A percentile compares a stretch with the other conserved stretches of the same genome.
Evolutionary conservation across 108 stramenopile species (phyloP).

Genomic region (Fragilariopsis cylindrus): DNA sequence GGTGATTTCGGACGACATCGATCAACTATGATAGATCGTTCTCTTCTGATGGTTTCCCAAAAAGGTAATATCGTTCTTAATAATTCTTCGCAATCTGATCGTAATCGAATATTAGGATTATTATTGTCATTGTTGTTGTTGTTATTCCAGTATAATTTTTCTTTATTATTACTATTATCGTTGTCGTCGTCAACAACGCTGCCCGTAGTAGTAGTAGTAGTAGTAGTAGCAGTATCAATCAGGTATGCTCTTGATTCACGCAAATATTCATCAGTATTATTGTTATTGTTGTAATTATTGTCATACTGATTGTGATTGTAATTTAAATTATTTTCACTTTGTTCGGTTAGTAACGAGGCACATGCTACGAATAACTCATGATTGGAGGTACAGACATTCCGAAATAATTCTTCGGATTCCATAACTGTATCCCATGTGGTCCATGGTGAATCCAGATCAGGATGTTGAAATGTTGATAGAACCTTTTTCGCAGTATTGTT

Average conservation of each 20-base stretch:
- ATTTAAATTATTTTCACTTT: background rate
- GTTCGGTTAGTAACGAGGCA: constrained; percentile 16
- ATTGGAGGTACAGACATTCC: constrained; percentile 13
- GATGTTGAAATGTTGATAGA: too few relatives aligned
- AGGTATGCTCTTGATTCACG: background rate
- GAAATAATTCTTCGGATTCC: constrained; percentile 26
- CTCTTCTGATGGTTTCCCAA: constrained; percentile 36
- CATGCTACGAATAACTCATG: constrained; percentile 19
- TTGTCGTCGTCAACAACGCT: background rate
- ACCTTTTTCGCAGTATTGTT: too few relatives aligned
- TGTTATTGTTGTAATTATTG: background rate
- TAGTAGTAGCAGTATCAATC: background rate
- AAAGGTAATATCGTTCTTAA: constrained; percentile 17
- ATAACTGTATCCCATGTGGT: constrained; percentile 11
- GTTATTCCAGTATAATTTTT: background rate
- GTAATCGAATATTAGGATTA: background rate
- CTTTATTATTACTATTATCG: background rate
- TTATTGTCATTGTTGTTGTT: background rate
- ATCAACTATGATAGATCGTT: constrained; percentile 27
- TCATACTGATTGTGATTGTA: background rate
- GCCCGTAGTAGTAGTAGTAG: background rate
- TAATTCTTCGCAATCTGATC: constrained; percentile 7
- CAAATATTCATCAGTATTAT: too few relatives aligned
- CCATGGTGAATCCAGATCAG: constrained; percentile 1
- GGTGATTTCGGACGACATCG: background rate